Base-by-base conservation (phyloP, 2,329 filamentous ascomycete genomes). In the Tricladium varicosporioides region DNA sequence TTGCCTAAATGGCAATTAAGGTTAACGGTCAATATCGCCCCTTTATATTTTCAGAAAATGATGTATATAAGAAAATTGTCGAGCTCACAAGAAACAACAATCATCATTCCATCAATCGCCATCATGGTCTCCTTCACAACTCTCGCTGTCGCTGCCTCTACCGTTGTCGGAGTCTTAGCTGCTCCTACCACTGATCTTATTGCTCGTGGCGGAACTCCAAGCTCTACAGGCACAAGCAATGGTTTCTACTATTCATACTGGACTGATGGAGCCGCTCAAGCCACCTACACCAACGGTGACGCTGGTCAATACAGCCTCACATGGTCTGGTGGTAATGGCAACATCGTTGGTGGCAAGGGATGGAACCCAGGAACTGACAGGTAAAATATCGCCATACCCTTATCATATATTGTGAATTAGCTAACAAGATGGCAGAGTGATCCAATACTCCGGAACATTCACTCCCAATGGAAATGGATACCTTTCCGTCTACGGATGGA, bases 181-280 rank as follows among this genome's bases (percentile, higher is more conserved):
- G 53, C 40, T 48, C 59, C 32, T 18, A 31, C 54, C 18, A 51
- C 44, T 8, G 42, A 47, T 18, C n/a, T 53, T 4, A 40, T 62
- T 44, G 14, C 32, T 31, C 11, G 31, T 15, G 32, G 27, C 27
- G 54, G 74, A 48, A 80, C 80, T 36, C 68, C 74, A 53, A 79
- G 74, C 61, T 70, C 72, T 11, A 79, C 78, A 2, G 82, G 82
- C 51, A 79, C 74, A 9, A 74, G 80, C 72, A 78, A 82, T 63
- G 81, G 82, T 54, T 85, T 76, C 72, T 85, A 79, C 75, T 85
- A 81, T 71, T 81, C 78, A 7, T 84, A 77, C 74, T 85, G 80
- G 80, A 81, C 78, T 55, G 81, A 84, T 59, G 77, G 78, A 18
- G 54, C 54, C 27, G 75, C 73, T 51, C 66, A 72, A 43, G 77